Conservation (phyloP, 768 basidiomycete genomes). For the Trametes meyenii region DNA sequence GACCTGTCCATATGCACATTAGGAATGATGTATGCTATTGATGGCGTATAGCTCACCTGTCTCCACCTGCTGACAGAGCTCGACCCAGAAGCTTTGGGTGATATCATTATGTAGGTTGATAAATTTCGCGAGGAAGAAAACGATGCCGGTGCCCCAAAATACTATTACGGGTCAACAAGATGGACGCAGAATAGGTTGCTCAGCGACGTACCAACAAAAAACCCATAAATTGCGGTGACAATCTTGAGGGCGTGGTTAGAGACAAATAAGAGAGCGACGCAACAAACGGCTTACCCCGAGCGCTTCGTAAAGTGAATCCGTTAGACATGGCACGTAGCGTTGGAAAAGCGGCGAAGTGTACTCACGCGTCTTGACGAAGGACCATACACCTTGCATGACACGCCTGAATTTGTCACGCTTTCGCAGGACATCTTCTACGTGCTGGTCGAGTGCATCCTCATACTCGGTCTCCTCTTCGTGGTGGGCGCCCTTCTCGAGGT, state of each 20-base stretch:
- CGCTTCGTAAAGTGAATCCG: slow-evolving; percentile 39
- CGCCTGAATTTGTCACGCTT: slow-evolving; percentile 61
- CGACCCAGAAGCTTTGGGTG: slow-evolving; percentile 80
- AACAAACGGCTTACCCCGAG: slow-evolving; percentile 59
- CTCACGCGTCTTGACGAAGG: slow-evolving; percentile 83
- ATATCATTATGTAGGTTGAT: slow-evolving; percentile 74
- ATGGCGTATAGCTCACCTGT: slow-evolving; percentile 51
- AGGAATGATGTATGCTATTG: not conserved
- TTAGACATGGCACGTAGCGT: not conserved
- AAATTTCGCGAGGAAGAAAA: slow-evolving; percentile 66
- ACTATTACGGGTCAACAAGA: slow-evolving; percentile 40
- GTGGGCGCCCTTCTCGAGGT: slow-evolving; percentile 35
- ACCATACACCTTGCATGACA: slow-evolving; percentile 72
- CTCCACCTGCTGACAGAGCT: slow-evolving; percentile 73
- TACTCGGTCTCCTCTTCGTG: slow-evolving; percentile 42
- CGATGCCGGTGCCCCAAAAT: slow-evolving; percentile 88
- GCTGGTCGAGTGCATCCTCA: slow-evolving; percentile 60
- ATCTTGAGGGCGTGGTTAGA: slow-evolving; percentile 38
- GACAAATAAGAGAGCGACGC: not conserved
- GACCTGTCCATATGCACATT: slow-evolving; percentile 41
- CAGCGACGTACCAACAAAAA: slow-evolving; percentile 57
- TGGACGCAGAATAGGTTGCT: not conserved
- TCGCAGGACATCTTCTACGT: slow-evolving; percentile 76
- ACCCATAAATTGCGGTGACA: slow-evolving; percentile 75
- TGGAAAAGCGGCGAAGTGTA: slow-evolving; percentile 14